A percentile compares a stretch with the other conserved stretches of the same genome.
Evolutionary conservation across 768 basidiomycete species (phyloP).

Genomic region (Lentinula guzmanii): DNA sequence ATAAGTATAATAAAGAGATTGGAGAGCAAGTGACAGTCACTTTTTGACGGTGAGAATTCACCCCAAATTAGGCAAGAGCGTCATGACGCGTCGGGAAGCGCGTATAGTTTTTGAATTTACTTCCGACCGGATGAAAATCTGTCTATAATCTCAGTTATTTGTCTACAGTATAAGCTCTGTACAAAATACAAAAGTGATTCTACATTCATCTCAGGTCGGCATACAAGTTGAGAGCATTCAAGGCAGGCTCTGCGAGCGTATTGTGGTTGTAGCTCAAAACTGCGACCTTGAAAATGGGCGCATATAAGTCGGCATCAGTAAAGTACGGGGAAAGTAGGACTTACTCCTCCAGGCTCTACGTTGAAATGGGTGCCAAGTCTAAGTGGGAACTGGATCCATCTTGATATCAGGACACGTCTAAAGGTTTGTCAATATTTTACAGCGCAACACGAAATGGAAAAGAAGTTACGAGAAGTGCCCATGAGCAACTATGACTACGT

Average conservation of each 20-base stretch:
- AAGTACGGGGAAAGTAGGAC: slow-evolving; percentile 13
- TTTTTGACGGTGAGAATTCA: neutral
- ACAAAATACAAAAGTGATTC: neutral
- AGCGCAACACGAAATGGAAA: slow-evolving; percentile 29
- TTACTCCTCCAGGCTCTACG: slow-evolving; percentile 79
- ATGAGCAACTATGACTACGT: slow-evolving; percentile 88
- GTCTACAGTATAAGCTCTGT: neutral
- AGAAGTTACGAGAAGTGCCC: slow-evolving; percentile 37
- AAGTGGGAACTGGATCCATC: slow-evolving; percentile 75
- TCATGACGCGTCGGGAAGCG: slow-evolving; percentile 3
- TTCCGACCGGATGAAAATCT: neutral
- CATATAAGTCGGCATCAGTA: neutral
- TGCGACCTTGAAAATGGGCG: slow-evolving; percentile 44
- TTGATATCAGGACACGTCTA: slow-evolving; percentile 68
- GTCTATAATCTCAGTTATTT: neutral
- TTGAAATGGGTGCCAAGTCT: slow-evolving; percentile 67
- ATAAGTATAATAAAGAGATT: neutral
- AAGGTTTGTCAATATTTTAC: slow-evolving; percentile 23
- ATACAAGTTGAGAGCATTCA: slow-evolving; percentile 70
- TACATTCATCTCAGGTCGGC: slow-evolving; percentile 28
- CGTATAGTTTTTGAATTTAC: neutral
- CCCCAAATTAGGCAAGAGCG: neutral
- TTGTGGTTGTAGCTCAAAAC: slow-evolving; percentile 83
- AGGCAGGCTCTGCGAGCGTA: slow-evolving; percentile 68
- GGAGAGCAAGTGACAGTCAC: neutral